A percentile compares a stretch with the other conserved stretches of the same genome.
Conservation (phyloP, 352 stramenopile genomes). For the Globisporangium rhizosaccharum region DNA sequence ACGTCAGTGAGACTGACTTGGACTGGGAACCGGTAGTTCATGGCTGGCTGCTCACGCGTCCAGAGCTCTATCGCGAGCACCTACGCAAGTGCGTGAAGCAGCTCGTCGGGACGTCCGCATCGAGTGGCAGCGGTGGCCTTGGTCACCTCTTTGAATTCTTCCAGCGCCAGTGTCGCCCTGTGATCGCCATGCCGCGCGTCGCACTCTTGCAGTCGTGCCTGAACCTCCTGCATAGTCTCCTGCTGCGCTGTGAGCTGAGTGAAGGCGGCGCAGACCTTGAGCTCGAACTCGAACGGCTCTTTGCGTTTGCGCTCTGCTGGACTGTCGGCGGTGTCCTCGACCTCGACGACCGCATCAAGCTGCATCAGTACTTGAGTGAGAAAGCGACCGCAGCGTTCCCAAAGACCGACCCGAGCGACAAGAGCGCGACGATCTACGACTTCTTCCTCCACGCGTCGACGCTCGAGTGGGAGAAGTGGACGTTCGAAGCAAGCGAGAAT, state of each 20-base stretch:
- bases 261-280: constrained; percentile 39
- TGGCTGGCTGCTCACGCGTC: constrained; percentile 47
- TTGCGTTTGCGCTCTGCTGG: constrained; percentile 83
- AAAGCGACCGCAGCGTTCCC: constrained; percentile 25
- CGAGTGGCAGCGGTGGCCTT: background rate
- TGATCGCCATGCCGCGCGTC: constrained; percentile 67
- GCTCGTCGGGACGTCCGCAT: constrained; percentile 30
- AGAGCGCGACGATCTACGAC: constrained; percentile 84
- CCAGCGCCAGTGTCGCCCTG: constrained; percentile 36
- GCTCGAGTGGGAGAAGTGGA: constrained; percentile 89
- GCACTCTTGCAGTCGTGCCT: constrained; percentile 76
- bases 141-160: constrained; percentile 17
- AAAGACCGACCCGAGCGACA: constrained; percentile 11
- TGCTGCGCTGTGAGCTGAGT: constrained; percentile 56
- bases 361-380: constrained; percentile 66
- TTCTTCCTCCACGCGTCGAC: constrained; percentile 86
- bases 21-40: constrained; percentile 71
- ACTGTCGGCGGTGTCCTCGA: constrained; percentile 82
- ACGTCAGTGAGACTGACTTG: constrained; percentile 80
- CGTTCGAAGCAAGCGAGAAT: constrained; percentile 29
- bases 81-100: constrained; percentile 38
- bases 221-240: constrained; percentile 50
- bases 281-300: constrained; percentile 78
- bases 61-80: constrained; percentile 40
- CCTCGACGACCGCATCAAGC: constrained; percentile 60